A percentile compares a stretch with the other conserved stretches of the same genome.
These are phyloP conservation scores for Apostasia ramifera DNA, from an alignment of 106 monocot species.

Conservation along the genomic window DNA sequence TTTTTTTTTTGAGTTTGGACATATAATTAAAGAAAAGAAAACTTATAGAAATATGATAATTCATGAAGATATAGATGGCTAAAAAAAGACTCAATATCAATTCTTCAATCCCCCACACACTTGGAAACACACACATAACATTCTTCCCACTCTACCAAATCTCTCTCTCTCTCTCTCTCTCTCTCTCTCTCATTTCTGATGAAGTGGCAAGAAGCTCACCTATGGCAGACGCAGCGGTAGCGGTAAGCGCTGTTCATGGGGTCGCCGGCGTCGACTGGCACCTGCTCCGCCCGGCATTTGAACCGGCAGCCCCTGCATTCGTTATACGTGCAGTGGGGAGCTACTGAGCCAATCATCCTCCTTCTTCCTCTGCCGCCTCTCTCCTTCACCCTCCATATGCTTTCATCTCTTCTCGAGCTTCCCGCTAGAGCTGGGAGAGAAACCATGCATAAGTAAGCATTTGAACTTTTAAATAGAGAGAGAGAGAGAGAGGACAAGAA, in stretches of 20 bases:
- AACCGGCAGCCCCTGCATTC: constrained; percentile 88
- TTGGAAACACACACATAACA: too few species aligned
- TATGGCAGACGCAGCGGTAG: constrained; percentile 78
- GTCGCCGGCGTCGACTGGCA: constrained; percentile 80
- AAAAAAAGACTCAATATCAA: too few species aligned
- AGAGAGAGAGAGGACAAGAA: not conserved
- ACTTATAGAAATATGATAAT: too few species aligned
- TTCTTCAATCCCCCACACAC: too few species aligned
- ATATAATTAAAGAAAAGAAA: too few species aligned
- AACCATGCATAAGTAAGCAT: not conserved
- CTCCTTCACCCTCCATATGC: constrained; percentile 5
- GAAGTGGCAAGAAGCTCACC: constrained; percentile 15
- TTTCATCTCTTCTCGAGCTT: too few species aligned
- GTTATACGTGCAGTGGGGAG: constrained; percentile 76
- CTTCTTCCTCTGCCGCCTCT: constrained; percentile 25
- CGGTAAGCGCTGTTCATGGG: constrained; percentile 86
- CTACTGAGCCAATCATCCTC: constrained; percentile 73
- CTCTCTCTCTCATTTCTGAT: not conserved
- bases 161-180: too few species aligned
- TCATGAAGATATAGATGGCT: too few species aligned
- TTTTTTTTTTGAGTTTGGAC: too few species aligned
- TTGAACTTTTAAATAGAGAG: not conserved
- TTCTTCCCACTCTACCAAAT: too few species aligned
- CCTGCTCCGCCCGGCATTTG: constrained; percentile 83
- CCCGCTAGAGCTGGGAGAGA: not conserved